Evolutionary conservation across 305 asterid genomes (phyloP).

Genomic region (Solanum hybrid): DNA sequence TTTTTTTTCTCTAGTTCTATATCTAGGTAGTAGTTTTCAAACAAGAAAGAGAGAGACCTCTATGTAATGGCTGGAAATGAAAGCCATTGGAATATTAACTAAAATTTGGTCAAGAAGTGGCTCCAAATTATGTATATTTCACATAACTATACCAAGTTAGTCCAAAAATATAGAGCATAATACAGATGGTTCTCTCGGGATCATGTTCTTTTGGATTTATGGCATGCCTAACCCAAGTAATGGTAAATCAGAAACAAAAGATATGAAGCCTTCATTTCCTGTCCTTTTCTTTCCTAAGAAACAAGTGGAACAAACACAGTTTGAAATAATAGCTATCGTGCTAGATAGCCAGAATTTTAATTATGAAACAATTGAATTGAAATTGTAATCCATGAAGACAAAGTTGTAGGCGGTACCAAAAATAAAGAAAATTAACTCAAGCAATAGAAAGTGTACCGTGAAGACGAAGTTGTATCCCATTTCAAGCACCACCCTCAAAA

Average conservation of each 20-base stretch:
- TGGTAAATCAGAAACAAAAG: neutral
- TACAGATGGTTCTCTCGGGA: neutral
- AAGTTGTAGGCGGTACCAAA: too few relatives aligned
- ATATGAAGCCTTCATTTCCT: neutral
- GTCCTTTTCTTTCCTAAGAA: neutral
- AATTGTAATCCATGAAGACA: too few relatives aligned
- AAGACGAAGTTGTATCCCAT: constrained; percentile 13
- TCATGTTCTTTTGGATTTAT: neutral
- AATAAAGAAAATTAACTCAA: neutral
- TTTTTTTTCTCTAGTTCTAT: neutral
- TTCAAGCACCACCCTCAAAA: constrained; percentile 8
- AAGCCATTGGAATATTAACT: neutral
- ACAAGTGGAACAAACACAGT: neutral
- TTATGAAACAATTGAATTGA: neutral
- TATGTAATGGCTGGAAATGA: neutral
- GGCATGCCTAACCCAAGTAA: neutral
- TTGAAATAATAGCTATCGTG: neutral
- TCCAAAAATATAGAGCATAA: neutral
- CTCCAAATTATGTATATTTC: neutral
- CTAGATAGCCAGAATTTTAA: neutral
- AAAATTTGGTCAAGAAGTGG: neutral
- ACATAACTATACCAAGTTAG: neutral
- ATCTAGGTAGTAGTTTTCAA: neutral
- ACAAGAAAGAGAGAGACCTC: neutral
- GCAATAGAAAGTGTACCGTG: neutral